phyloP scores from a whole-genome alignment of 768 basidiomycete genomes.

The Suillus bovinus region DNA sequence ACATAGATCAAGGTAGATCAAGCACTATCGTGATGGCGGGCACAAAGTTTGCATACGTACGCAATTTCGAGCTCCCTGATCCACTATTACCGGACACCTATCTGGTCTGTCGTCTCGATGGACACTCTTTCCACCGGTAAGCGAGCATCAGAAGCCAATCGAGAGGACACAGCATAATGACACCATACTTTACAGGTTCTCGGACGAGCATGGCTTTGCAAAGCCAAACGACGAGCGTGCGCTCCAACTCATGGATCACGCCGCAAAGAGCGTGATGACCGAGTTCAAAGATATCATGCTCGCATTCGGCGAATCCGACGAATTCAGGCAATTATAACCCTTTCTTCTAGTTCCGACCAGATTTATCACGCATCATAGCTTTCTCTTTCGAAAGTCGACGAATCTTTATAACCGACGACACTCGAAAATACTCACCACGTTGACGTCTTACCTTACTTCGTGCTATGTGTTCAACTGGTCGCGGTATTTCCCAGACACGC shows the following conservation, averaged over 20 bases:
- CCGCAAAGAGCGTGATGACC: conserved; percentile 79
- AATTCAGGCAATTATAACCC: conserved; percentile 72
- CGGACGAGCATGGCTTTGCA: conserved; percentile 74
- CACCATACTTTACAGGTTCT: conserved; percentile 56
- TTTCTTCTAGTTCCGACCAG: background rate
- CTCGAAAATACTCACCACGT: conserved; percentile 82
- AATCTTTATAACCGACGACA: conserved; percentile 81
- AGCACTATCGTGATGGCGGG: conserved; percentile 67
- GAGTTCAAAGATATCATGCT: conserved; percentile 82
- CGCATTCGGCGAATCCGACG: conserved; percentile 96
- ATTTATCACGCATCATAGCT: conserved; percentile 48
- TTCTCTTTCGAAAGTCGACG: conserved; percentile 77
- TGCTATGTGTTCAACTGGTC: conserved; percentile 89
- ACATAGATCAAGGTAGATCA: background rate
- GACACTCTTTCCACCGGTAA: conserved; percentile 91
- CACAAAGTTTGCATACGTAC: conserved; percentile 90
- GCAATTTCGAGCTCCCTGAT: conserved; percentile 87
- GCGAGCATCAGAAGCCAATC: conserved; percentile 17
- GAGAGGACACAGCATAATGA: background rate
- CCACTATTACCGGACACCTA: conserved; percentile 80
- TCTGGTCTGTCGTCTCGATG: conserved; percentile 86
- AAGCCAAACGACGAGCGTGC: conserved; percentile 95
- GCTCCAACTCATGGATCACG: conserved; percentile 88
- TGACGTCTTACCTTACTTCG: conserved; percentile 89
- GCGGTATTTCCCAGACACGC: conserved; percentile 69